Evolutionary conservation across 23 red algal genomes (phyloP).

Genomic region (Chondrus crispus): DNA sequence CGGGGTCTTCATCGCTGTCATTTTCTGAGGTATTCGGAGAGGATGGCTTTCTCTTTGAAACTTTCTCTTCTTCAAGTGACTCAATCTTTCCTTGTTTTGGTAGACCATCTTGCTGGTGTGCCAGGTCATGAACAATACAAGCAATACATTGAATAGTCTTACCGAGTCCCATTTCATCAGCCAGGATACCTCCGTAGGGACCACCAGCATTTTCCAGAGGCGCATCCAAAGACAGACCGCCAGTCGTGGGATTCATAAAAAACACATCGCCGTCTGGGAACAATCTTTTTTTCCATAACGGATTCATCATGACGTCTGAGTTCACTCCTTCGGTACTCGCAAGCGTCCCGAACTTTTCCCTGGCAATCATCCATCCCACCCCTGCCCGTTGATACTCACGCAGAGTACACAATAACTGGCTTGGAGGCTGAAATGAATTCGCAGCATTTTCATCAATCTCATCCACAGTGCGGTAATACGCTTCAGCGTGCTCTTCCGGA

Average conservation of each 20-base stretch:
- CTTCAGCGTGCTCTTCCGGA: conserved; percentile 26
- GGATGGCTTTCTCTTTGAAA: background rate
- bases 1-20: background rate
- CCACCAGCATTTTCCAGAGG: conserved; percentile 13
- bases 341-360: conserved; percentile 35
- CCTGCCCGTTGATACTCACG: conserved; percentile 55
- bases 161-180: conserved; percentile 95
- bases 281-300: conserved; percentile 46
- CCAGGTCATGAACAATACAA: conserved; percentile 58
- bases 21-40: background rate
- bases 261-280: conserved; percentile 63
- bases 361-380: conserved; percentile 35
- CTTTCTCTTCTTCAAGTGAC: background rate
- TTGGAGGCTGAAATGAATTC: conserved; percentile 28
- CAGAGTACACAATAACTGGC: conserved; percentile 16
- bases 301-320: conserved; percentile 26
- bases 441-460: conserved; percentile 22
- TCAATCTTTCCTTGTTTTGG: background rate
- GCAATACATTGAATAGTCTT: conserved; percentile 88
- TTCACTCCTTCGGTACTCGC: background rate
- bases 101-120: background rate
- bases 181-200: conserved; percentile 72
- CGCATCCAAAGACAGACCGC: conserved; percentile 26
- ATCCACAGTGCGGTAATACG: conserved; percentile 38
- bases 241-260: conserved; percentile 55